Evolutionary conservation across 1,139 yeast genomes (phyloP).

Genomic region (Yamadazyma triangularis): DNA sequence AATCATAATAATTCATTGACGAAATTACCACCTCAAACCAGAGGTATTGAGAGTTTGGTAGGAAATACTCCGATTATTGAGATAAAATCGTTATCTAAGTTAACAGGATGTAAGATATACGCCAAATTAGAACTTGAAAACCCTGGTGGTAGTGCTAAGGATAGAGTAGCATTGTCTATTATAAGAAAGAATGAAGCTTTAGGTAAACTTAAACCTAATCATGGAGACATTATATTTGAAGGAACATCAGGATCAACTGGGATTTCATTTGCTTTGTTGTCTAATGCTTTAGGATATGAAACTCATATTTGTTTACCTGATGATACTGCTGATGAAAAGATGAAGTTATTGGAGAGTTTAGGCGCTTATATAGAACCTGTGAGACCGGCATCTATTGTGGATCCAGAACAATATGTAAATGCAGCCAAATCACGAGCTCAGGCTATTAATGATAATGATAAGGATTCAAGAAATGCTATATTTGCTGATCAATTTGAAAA

Average conservation of each 20-base stretch:
- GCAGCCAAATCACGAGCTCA: constrained; percentile 69
- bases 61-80: constrained; percentile 90
- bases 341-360: constrained; percentile 60
- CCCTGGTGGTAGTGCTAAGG: constrained; percentile 97
- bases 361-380: constrained; percentile 91
- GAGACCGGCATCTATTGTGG: constrained; percentile 92
- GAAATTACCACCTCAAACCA: constrained; percentile 25
- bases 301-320: constrained; percentile 95
- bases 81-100: constrained; percentile 64
- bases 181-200: constrained; percentile 60
- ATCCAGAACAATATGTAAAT: constrained; percentile 89
- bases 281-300: constrained; percentile 81
- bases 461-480: constrained; percentile 49
- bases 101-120: constrained; percentile 77
- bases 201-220: constrained; percentile 55
- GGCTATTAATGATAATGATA: constrained; percentile 40
- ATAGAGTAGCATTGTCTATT: constrained; percentile 86
- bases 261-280: constrained; percentile 82
- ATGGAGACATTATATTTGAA: constrained; percentile 70
- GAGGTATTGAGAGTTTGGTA: constrained; percentile 53
- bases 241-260: constrained; percentile 98
- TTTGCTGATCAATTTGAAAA: constrained; percentile 97
- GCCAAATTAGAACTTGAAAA: constrained; percentile 84
- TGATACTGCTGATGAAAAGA: constrained; percentile 84
- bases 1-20: constrained; percentile 10